These are phyloP conservation scores for Dittrichia graveolens DNA, from an alignment of 129 eudicot genomes.

Conservation along the genomic window DNA sequence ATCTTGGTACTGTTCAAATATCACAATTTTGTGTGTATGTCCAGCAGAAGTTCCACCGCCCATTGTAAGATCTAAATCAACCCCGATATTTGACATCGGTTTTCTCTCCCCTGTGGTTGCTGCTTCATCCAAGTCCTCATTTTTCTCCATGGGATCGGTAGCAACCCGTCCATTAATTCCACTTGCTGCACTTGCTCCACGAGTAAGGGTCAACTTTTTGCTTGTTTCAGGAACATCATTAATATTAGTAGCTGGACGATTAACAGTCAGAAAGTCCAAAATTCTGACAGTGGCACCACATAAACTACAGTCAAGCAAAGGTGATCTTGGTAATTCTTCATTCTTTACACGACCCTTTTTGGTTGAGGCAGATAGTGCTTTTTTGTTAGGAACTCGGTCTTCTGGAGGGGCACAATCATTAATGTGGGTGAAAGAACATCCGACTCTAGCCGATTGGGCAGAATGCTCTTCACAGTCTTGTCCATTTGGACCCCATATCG, in stretches of 20 bases:
- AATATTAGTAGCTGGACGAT: slow-evolving; percentile 73
- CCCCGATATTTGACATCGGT: slow-evolving; percentile 58
- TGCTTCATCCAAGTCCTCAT: slow-evolving; percentile 71
- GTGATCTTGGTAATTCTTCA: slow-evolving; percentile 60
- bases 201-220: slow-evolving; percentile 72
- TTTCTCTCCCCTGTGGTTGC: slow-evolving; percentile 70
- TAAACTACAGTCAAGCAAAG: slow-evolving; percentile 85
- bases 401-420: slow-evolving; percentile 33
- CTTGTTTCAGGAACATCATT: slow-evolving; percentile 73
- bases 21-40: slow-evolving; percentile 40
- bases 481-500: slow-evolving; percentile 79
- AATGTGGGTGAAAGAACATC: slow-evolving; percentile 66
- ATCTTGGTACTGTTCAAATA: slow-evolving; percentile 56
- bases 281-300: slow-evolving; percentile 94
- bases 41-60: slow-evolving; percentile 63
- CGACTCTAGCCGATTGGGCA: slow-evolving; percentile 87
- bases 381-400: slow-evolving; percentile 62
- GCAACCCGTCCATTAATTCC: slow-evolving; percentile 90
- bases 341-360: slow-evolving; percentile 44
- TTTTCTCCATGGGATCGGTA: slow-evolving; percentile 58
- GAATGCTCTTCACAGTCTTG: slow-evolving; percentile 97
- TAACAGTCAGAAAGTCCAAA: slow-evolving; percentile 75
- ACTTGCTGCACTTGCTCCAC: slow-evolving; percentile 93
- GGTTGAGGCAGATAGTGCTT: slow-evolving; percentile 56
- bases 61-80: slow-evolving; percentile 74